Conservation (phyloP, 495 filamentous ascomycete genomes). For the Friedmanniomyces simplex region DNA sequence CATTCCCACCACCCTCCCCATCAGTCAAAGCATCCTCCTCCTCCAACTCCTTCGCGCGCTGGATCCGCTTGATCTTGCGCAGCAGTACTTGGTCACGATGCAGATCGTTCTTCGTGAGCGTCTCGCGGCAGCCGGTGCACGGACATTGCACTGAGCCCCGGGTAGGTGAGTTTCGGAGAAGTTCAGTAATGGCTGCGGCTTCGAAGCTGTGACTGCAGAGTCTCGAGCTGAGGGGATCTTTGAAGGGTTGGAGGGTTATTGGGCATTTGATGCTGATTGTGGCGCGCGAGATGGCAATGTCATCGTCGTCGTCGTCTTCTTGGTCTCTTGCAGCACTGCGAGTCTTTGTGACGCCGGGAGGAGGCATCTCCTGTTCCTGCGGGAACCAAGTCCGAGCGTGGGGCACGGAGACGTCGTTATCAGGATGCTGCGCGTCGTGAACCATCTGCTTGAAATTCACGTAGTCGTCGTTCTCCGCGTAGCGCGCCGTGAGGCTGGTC, state of each 20-base stretch:
- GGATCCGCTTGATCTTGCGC: constrained; percentile 33
- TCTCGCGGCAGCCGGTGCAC: constrained; percentile 31
- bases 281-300: constrained; percentile 61
- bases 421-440: constrained; percentile 62
- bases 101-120: constrained; percentile 31
- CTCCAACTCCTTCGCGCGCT: constrained; percentile 24
- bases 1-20: constrained; percentile 24
- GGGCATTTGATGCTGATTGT: constrained; percentile 67
- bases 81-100: constrained; percentile 29
- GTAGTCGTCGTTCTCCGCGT: constrained; percentile 71
- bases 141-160: constrained; percentile 33
- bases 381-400: constrained; percentile 65
- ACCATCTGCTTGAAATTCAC: constrained; percentile 64
- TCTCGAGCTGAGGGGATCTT: constrained; percentile 60
- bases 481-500: constrained; percentile 33
- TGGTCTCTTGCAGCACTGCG: constrained; percentile 24
- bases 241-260: constrained; percentile 62
- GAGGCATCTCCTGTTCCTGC: constrained; percentile 25
- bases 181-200: constrained; percentile 54
- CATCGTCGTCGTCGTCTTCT: constrained; percentile 49
- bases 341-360: constrained; percentile 27
- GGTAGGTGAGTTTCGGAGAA: constrained; percentile 39
- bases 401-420: constrained; percentile 53
- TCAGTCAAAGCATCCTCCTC: constrained; percentile 27
- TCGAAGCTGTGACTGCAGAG: constrained; percentile 82